Evolutionary conservation across 768 basidiomycete species (phyloP).

Genomic region (Daedaleopsis sinensis): DNA sequence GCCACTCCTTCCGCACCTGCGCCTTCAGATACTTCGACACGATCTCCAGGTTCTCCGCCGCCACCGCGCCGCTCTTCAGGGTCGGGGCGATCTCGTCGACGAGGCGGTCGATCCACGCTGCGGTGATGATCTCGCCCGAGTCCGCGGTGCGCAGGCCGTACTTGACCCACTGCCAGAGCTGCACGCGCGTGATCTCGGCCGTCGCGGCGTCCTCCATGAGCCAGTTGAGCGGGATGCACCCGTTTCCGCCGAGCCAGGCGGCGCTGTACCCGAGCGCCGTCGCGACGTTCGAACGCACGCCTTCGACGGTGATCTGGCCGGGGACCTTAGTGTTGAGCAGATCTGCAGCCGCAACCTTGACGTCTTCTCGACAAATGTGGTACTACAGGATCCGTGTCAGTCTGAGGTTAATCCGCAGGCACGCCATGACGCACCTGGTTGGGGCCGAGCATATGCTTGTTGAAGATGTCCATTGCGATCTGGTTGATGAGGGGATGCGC

Average conservation of each 20-base stretch:
- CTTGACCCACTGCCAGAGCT: constrained; percentile 98
- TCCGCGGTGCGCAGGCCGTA: constrained; percentile 66
- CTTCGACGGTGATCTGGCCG: constrained; percentile 86
- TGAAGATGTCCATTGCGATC: constrained; percentile 88
- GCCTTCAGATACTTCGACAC: constrained; percentile 77
- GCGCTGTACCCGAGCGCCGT: constrained; percentile 90
- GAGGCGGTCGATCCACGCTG: constrained; percentile 67
- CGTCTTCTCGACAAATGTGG: constrained; percentile 89
- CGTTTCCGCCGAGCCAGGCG: constrained; percentile 96
- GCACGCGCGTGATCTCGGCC: constrained; percentile 96
- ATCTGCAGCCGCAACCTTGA: constrained; percentile 83
- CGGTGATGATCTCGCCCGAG: constrained; percentile 68
- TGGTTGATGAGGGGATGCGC: constrained; percentile 95
- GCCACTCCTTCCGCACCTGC: constrained; percentile 81
- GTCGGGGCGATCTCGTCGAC: constrained; percentile 58
- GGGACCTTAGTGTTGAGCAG: constrained; percentile 81
- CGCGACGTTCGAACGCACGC: constrained; percentile 85
- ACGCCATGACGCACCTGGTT: constrained; percentile 69
- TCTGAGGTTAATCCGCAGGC: neutral
- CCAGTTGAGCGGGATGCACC: constrained; percentile 95
- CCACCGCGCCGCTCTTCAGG: constrained; percentile 49
- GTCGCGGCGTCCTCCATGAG: constrained; percentile 99
- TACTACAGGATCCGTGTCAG: constrained; percentile 54
- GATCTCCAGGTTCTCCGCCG: constrained; percentile 71
- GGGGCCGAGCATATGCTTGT: constrained; percentile 94